phyloP scores from a whole-genome alignment of 371 early-diverging fungal species.

The Racocetra persica region DNA sequence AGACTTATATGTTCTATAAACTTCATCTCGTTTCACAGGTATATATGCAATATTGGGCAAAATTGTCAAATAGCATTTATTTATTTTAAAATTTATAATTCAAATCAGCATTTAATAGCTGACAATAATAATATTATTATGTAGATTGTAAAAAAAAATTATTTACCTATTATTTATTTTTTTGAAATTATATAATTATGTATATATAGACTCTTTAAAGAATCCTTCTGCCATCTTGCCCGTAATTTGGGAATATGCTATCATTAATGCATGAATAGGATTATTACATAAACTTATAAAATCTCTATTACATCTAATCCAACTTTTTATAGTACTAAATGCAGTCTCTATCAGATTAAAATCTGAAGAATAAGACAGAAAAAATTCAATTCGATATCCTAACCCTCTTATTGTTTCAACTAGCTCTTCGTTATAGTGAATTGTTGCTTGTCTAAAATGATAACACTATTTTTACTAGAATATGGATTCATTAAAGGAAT shows the following conservation, averaged over 20 bases:
- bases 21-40: no score
- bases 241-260: slow-evolving; percentile 26
- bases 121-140: not conserved
- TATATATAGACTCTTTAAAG: not conserved
- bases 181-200: not conserved
- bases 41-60: no score
- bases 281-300: not conserved
- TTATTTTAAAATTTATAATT: no score
- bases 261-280: not conserved
- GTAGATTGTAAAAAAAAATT: no score
- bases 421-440: slow-evolving; percentile 10
- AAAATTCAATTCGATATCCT: slow-evolving; percentile 1
- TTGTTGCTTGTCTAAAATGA: slow-evolving; percentile 7
- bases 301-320: not conserved
- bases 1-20: no score
- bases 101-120: no score
- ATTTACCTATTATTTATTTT: no score
- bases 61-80: no score
- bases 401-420: not conserved
- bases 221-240: not conserved
- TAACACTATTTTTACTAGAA: slow-evolving; percentile 10
- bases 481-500: not conserved
- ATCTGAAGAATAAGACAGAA: slow-evolving; percentile 17
- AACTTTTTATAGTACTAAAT: slow-evolving; percentile 28
- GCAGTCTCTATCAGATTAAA: slow-evolving; percentile 16